Evolutionary conservation across 1,284 basidiomycete genomes (phyloP).

Genomic region (Puccinia sorghi): DNA sequence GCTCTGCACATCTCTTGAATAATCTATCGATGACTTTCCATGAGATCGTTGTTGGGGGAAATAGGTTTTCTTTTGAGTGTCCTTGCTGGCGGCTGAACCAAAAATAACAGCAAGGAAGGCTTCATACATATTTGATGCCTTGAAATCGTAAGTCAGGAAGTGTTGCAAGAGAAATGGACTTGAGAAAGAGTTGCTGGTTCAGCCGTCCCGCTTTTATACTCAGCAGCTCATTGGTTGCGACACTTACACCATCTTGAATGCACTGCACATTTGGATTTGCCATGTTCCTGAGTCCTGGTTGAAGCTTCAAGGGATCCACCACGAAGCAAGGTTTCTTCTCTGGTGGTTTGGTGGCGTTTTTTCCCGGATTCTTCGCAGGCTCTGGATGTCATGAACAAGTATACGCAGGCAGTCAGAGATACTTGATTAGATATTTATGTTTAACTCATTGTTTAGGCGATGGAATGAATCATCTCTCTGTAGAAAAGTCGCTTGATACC

Average conservation of each 20-base stretch:
- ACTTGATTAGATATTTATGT: no score
- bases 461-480: no score
- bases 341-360: background rate
- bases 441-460: background rate
- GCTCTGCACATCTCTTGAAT: background rate
- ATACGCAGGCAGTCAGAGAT: background rate
- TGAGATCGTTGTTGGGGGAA: no score
- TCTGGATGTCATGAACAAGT: background rate
- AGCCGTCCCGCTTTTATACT: no score
- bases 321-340: conserved; percentile 11
- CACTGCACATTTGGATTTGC: conserved; percentile 10
- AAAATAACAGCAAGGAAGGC: no score
- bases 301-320: conserved; percentile 16
- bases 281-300: background rate
- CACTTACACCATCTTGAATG: conserved; percentile 16
- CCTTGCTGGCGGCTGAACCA: no score
- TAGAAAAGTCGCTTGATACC: background rate
- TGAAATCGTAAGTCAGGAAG: conserved; percentile 19
- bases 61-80: no score
- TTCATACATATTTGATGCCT: conserved; percentile 27
- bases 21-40: conserved; percentile 23
- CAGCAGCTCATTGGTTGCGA: no score
- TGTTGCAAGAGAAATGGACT: conserved; percentile 3
- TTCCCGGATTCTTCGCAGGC: background rate
- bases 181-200: no score